Evolutionary conservation across 164 flowering plant species (phyloP).

Genomic region (Platanus orientalis): DNA sequence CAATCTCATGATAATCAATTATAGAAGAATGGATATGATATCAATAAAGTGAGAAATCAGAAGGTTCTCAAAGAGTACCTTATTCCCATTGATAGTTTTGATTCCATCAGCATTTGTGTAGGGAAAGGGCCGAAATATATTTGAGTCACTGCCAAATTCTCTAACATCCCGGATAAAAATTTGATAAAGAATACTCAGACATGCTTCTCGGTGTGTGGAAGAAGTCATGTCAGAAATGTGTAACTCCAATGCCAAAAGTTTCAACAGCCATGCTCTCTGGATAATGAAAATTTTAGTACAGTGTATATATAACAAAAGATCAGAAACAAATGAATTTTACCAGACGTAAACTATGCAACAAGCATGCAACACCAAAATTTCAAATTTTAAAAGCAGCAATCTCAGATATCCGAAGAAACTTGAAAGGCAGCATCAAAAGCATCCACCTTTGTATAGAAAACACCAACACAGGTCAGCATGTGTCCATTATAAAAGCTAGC

Average conservation of each 20-base stretch:
- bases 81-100: conserved; percentile 43
- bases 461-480: too few species aligned
- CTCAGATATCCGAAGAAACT: too few species aligned
- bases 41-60: not conserved
- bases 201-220: conserved; percentile 59
- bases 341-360: not conserved
- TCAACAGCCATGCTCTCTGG: conserved; percentile 95
- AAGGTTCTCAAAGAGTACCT: conserved; percentile 40
- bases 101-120: conserved; percentile 30
- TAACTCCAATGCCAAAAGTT: conserved; percentile 80
- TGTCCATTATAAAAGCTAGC: too few species aligned
- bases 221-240: conserved; percentile 60
- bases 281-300: conserved; percentile 2
- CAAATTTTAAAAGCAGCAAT: too few species aligned
- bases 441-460: too few species aligned
- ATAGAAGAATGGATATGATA: not conserved
- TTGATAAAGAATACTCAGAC: conserved; percentile 59
- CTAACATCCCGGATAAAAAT: conserved; percentile 43
- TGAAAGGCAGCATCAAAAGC: too few species aligned
- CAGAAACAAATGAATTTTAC: not conserved
- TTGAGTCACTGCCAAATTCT: conserved; percentile 28
- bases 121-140: conserved; percentile 14
- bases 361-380: too few species aligned
- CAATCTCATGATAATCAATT: not conserved
- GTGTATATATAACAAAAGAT: not conserved